phyloP scores from a whole-genome alignment of 2,329 filamentous ascomycete genomes.

The Fusarium illudens region DNA sequence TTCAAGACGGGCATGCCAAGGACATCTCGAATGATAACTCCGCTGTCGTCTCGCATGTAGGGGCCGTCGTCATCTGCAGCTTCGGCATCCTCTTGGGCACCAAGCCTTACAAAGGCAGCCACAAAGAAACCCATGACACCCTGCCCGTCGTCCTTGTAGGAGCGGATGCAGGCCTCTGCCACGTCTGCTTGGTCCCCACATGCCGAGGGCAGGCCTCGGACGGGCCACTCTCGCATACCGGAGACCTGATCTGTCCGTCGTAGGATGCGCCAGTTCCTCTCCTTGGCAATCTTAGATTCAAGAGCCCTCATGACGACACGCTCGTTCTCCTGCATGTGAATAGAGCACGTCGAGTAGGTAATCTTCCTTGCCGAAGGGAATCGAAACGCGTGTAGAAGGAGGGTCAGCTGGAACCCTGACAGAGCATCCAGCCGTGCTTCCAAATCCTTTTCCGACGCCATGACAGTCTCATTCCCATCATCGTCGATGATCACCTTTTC shows the following conservation, averaged over 20 bases:
- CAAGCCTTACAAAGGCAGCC: constrained; percentile 74
- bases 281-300: constrained; percentile 69
- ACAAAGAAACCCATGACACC: constrained; percentile 97
- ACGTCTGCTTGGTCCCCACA: constrained; percentile 60
- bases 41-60: constrained; percentile 63
- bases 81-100: constrained; percentile 23
- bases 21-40: constrained; percentile 57
- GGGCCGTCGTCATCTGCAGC: constrained; percentile 53
- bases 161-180: constrained; percentile 80
- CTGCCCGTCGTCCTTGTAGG: constrained; percentile 80
- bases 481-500: constrained; percentile 61
- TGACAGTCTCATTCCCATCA: constrained; percentile 63
- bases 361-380: constrained; percentile 81
- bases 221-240: constrained; percentile 79
- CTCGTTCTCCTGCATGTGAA: constrained; percentile 90
- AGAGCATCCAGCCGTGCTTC: constrained; percentile 74
- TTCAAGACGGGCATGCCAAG: constrained; percentile 51
- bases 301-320: constrained; percentile 79
- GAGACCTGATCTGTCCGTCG: constrained; percentile 74
- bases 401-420: constrained; percentile 80
- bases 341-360: constrained; percentile 93
- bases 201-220: constrained; percentile 65
- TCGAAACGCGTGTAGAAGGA: constrained; percentile 83
- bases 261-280: constrained; percentile 81
- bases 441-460: constrained; percentile 65